Conservation (phyloP, 2,329 filamentous ascomycete species). For the Stagonosporopsis cucurbitacearum region DNA sequence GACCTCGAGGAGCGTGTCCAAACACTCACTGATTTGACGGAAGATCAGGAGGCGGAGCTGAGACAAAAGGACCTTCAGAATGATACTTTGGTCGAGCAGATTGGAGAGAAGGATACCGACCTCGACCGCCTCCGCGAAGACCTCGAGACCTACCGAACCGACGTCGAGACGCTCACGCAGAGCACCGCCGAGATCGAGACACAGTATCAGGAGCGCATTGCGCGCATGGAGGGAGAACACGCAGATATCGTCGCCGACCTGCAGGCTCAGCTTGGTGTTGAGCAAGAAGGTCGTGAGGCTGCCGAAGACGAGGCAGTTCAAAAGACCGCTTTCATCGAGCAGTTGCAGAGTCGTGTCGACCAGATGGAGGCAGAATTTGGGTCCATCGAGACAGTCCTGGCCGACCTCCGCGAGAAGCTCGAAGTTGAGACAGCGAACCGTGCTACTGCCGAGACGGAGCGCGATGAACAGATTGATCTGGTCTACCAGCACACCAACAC, state of each 20-base stretch:
- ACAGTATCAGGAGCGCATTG: conserved; percentile 46
- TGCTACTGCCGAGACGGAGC: conserved; percentile 46
- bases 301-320: conserved; percentile 51
- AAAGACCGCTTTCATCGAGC: conserved; percentile 49
- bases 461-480: conserved; percentile 45
- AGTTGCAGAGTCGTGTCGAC: conserved; percentile 49
- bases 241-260: conserved; percentile 46
- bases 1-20: conserved; percentile 46
- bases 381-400: conserved; percentile 39
- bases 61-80: conserved; percentile 38
- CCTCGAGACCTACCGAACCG: conserved; percentile 49
- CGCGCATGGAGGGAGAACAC: conserved; percentile 50
- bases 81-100: conserved; percentile 35
- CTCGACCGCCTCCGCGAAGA: conserved; percentile 48
- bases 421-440: conserved; percentile 41
- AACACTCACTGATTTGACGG: conserved; percentile 35
- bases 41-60: conserved; percentile 46
- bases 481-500: conserved; percentile 46
- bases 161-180: conserved; percentile 47
- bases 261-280: conserved; percentile 46
- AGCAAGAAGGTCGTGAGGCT: conserved; percentile 46
- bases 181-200: conserved; percentile 51
- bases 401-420: conserved; percentile 43
- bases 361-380: conserved; percentile 48
- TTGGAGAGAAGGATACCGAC: conserved; percentile 44